Evolutionary conservation across 257 asterid genomes (phyloP), one percentile per base, ranked within the genome.

Genomic region (Solanum boliviense): DNA sequence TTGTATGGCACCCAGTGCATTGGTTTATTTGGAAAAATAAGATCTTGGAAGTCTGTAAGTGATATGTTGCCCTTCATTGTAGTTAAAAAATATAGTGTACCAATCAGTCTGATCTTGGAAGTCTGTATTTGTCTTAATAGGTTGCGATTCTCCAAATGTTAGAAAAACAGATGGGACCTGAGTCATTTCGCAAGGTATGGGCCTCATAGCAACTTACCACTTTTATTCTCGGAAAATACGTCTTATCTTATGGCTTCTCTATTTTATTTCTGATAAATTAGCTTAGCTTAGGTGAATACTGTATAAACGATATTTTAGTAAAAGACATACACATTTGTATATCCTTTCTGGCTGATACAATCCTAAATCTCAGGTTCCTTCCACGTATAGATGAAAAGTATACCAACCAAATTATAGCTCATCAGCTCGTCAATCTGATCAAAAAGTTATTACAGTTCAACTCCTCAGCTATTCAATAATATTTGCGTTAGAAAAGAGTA

Each of bases 81-180:
- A 52, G 83, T 35, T 71, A 52, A 34, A 52, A 71, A 72, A 60
- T 73, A 34, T 72, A 44, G 36, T 70, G 70, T 83, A 71, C 36
- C 41, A 16, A 32, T 83, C 85, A 84, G 72, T 38, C 46, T 84
- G 76, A 70, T 81, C 39, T 46, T 46, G 67, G 67, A 87, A 25
- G 34, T 83, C 34, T 78, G 56, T 12, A 84, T 62, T 74, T 88
- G 32, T 90, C 68, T 60, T 67, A 86, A 83, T 87, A 97, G 99
- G 98, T 97, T 90, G 99, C 99, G 32, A 91, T 97, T 87, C 98
- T 97, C 88, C 99, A 97, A 91, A 97, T 97, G 99, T 89, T 97
- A 91, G 99, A 97, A 91, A 97, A 97, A 89, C 99, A 97, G 92
- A 97, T 97, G 99, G 99, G 99, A 88, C 99, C 99, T 5, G 99